phyloP scores from a whole-genome alignment of 257 asterid species.

The Lavandula angustifolia region DNA sequence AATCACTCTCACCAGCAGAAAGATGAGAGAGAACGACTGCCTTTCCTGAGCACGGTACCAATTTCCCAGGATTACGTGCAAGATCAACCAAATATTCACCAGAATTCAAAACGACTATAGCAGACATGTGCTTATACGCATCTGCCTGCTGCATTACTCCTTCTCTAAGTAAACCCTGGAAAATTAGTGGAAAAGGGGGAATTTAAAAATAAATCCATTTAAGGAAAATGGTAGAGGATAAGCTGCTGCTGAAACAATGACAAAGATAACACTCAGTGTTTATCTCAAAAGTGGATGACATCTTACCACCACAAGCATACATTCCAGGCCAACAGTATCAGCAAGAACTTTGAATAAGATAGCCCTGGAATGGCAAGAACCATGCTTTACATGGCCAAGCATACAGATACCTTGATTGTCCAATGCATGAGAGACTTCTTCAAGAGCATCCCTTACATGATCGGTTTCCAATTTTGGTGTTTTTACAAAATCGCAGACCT shows the following conservation, averaged over 20 bases:
- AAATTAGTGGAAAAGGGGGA: neutral
- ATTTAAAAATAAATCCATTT: slow-evolving; percentile 13
- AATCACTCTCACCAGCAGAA: slow-evolving; percentile 74
- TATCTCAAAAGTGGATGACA: slow-evolving; percentile 32
- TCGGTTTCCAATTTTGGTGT: slow-evolving; percentile 58
- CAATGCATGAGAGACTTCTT: slow-evolving; percentile 73
- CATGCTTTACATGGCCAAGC: slow-evolving; percentile 81
- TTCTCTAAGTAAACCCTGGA: slow-evolving; percentile 77
- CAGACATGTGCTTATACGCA: slow-evolving; percentile 72
- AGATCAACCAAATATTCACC: slow-evolving; percentile 82
- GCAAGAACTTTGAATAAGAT: slow-evolving; percentile 94
- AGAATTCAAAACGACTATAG: slow-evolving; percentile 65
- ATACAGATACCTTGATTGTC: slow-evolving; percentile 77
- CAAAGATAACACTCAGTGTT: slow-evolving; percentile 20
- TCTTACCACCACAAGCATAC: slow-evolving; percentile 85
- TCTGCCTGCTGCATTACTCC: slow-evolving; percentile 63
- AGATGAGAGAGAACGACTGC: slow-evolving; percentile 67
- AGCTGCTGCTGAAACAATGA: slow-evolving; percentile 20
- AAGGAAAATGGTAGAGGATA: slow-evolving; percentile 1
- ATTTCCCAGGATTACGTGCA: slow-evolving; percentile 76
- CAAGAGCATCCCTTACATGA: slow-evolving; percentile 67
- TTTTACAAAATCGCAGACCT: slow-evolving; percentile 82
- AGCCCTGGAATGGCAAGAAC: slow-evolving; percentile 81
- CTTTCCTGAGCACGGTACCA: slow-evolving; percentile 67
- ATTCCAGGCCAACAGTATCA: slow-evolving; percentile 71